phyloP scores from a whole-genome alignment of 2,329 filamentous ascomycete genomes.

The Exophiala dermatitidis region DNA sequence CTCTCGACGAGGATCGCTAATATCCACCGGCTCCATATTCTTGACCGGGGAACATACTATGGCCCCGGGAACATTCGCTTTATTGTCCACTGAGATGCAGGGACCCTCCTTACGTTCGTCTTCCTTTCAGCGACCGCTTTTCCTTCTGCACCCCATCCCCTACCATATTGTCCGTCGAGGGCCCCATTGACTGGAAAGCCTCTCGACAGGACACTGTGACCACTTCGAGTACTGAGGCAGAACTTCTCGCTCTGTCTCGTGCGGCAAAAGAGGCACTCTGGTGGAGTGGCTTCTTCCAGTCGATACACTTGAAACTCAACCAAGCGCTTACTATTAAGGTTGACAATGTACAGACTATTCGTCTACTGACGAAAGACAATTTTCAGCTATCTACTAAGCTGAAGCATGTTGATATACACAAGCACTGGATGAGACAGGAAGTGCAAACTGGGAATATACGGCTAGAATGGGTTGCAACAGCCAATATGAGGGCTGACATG shows the following conservation, averaged over 20 bases:
- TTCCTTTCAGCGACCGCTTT: not conserved
- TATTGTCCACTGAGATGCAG: no score
- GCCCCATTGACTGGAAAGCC: slow-evolving; percentile 22
- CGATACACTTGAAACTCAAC: not conserved
- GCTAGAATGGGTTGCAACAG: not conserved
- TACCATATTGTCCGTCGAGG: slow-evolving; percentile 14
- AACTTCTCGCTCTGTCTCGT: slow-evolving; percentile 18
- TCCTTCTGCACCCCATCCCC: not conserved
- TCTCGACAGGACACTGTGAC: slow-evolving; percentile 22
- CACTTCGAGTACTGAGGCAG: slow-evolving; percentile 24
- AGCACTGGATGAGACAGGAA: not conserved
- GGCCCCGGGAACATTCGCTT: no score
- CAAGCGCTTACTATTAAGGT: not conserved
- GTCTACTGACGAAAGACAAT: not conserved
- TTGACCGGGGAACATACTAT: no score
- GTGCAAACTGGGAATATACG: not conserved
- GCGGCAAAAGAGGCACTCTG: no score
- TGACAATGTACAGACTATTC: not conserved
- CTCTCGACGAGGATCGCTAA: no score
- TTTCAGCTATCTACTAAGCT: not conserved
- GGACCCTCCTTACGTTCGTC: not conserved
- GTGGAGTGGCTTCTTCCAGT: not conserved
- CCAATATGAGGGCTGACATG: not conserved
- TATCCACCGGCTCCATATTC: no score
- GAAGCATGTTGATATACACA: not conserved